phyloP scores from a whole-genome alignment of 176 grass and related monocot species.

The Elymus sibiricus region DNA sequence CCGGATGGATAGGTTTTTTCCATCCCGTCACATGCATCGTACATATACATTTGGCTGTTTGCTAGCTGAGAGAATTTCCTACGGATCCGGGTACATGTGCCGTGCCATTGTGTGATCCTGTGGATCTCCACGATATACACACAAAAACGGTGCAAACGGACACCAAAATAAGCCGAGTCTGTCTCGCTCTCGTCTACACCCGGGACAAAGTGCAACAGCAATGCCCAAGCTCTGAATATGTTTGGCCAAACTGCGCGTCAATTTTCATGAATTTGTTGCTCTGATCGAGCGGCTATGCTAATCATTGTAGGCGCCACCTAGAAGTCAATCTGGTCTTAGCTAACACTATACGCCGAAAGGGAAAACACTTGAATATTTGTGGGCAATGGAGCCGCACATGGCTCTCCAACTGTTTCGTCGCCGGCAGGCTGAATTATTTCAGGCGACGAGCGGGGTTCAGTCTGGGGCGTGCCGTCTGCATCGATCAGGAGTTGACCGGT shows the following conservation, averaged over 20 bases:
- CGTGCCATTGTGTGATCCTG: not conserved
- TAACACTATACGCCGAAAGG: not conserved
- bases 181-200: not conserved
- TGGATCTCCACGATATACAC: not conserved
- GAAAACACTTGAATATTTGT: not conserved
- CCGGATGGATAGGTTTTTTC: not conserved
- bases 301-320: not conserved
- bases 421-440: not conserved
- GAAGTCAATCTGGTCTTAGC: not conserved
- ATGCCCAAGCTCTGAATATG: too few relatives aligned
- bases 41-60: not conserved
- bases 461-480: not conserved
- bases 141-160: too few relatives aligned
- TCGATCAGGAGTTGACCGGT: not conserved
- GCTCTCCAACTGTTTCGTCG: not conserved
- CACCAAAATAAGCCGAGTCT: not conserved
- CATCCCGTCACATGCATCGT: not conserved
- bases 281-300: not conserved
- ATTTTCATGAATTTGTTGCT: not conserved
- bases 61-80: not conserved
- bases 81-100: not conserved
- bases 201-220: not conserved
- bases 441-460: not conserved
- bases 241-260: too few relatives aligned
- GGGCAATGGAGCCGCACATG: constrained; percentile 8